Conservation (phyloP, 2,329 filamentous ascomycete species). For the Botrytis tulipae region DNA sequence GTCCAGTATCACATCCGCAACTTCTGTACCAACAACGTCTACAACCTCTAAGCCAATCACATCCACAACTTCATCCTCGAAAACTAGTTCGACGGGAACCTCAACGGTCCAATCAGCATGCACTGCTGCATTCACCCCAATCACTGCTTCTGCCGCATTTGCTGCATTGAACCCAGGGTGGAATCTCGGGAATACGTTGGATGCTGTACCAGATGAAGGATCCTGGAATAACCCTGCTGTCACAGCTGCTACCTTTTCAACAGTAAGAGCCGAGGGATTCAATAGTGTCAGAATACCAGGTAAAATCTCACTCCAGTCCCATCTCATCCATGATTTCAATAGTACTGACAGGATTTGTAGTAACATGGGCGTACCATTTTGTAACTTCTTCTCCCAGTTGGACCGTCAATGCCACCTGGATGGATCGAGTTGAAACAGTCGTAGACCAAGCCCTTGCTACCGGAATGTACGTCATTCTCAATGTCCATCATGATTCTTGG, state of each 20-base stretch:
- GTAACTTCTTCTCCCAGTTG: slow-evolving; percentile 50
- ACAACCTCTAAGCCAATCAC: slow-evolving; percentile 14
- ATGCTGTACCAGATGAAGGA: slow-evolving; percentile 54
- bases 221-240: slow-evolving; percentile 58
- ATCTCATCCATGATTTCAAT: background rate
- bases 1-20: background rate
- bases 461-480: slow-evolving; percentile 53
- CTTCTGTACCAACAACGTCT: slow-evolving; percentile 5
- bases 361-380: slow-evolving; percentile 60
- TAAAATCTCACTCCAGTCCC: slow-evolving; percentile 24
- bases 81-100: background rate
- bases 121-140: slow-evolving; percentile 27
- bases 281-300: slow-evolving; percentile 56
- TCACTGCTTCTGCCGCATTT: slow-evolving; percentile 38
- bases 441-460: slow-evolving; percentile 53
- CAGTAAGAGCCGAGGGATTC: slow-evolving; percentile 53
- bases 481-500: slow-evolving; percentile 61
- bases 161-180: slow-evolving; percentile 54
- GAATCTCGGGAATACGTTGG: slow-evolving; percentile 61
- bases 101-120: slow-evolving; percentile 22
- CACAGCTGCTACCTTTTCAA: slow-evolving; percentile 48
- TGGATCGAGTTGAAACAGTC: slow-evolving; percentile 56
- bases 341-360: slow-evolving; percentile 35
- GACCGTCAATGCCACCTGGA: slow-evolving; percentile 53
- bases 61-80: slow-evolving; percentile 7